Evolutionary conservation across 2,329 filamentous ascomycete genomes (phyloP).

Genomic region (Shiraia sp.): DNA sequence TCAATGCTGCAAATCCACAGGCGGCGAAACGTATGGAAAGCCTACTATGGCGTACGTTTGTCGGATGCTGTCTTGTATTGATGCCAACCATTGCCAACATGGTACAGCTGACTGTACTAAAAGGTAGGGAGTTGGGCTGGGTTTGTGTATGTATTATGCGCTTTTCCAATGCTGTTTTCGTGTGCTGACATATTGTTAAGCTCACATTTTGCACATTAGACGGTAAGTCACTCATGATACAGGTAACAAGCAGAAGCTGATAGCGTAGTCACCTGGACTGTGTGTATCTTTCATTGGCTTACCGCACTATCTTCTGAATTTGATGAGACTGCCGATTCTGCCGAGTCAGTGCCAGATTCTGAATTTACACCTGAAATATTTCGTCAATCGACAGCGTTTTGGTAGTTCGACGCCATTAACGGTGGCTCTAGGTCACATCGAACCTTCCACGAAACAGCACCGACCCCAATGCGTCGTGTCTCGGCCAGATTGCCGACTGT

Average conservation of each 20-base stretch:
- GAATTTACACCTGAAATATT: constrained; percentile 6
- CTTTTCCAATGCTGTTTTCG: too few relatives aligned
- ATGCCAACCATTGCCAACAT: constrained; percentile 47
- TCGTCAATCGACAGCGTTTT: too few relatives aligned
- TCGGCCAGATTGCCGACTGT: too few relatives aligned
- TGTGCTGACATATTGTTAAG: too few relatives aligned
- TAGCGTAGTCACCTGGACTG: constrained; percentile 41
- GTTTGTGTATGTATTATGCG: too few relatives aligned
- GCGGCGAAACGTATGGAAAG: constrained; percentile 27
- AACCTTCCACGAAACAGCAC: too few relatives aligned
- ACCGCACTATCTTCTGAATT: constrained; percentile 27
- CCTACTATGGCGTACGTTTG: constrained; percentile 33
- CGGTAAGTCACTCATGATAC: constrained; percentile 28
- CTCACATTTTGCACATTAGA: constrained; percentile 47
- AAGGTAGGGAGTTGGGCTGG: constrained; percentile 46
- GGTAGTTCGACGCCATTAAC: too few relatives aligned
- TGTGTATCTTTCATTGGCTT: constrained; percentile 42
- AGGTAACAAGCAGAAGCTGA: constrained; percentile 3
- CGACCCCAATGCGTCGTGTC: too few relatives aligned
- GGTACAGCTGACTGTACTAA: constrained; percentile 29
- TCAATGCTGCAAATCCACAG: constrained; percentile 18
- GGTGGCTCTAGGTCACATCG: too few relatives aligned
- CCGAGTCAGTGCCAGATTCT: constrained; percentile 11
- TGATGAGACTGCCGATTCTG: constrained; percentile 11
- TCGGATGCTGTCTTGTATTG: constrained; percentile 44